Conservation (phyloP, 352 stramenopile species). For the Pythium phragmitis region DNA sequence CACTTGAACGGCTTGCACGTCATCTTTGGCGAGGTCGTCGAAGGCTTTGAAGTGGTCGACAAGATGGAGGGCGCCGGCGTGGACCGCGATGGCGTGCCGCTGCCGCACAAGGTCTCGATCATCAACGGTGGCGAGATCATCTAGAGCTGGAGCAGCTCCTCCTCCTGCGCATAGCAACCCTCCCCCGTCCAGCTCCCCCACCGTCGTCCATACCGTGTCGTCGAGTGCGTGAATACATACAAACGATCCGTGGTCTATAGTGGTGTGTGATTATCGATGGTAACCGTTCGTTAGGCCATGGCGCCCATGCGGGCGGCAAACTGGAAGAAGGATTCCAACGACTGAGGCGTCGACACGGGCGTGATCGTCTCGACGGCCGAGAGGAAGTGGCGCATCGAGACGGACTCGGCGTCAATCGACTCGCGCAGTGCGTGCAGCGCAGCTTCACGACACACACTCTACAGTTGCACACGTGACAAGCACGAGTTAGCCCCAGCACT, state of each 20-base stretch:
- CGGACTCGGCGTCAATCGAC: conserved; percentile 48
- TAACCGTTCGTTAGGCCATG: conserved; percentile 29
- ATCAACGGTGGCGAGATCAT: conserved; percentile 72
- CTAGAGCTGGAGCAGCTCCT: conserved; percentile 6
- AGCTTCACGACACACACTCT: conserved; percentile 88
- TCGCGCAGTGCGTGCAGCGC: conserved; percentile 72
- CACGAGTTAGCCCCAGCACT: background rate
- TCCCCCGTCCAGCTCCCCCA: too few relatives aligned
- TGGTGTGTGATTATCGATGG: background rate
- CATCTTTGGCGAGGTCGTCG: conserved; percentile 84
- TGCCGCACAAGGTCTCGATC: conserved; percentile 78
- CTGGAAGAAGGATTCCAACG: conserved; percentile 52
- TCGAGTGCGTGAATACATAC: conserved; percentile 10
- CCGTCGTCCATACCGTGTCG: background rate
- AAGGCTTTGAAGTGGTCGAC: conserved; percentile 81
- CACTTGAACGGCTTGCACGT: conserved; percentile 85
- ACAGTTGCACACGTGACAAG: background rate
- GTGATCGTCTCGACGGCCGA: conserved; percentile 44
- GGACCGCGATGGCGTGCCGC: conserved; percentile 51
- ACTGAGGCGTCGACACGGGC: conserved; percentile 55
- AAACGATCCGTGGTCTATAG: too few relatives aligned
- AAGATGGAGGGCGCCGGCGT: conserved; percentile 77
- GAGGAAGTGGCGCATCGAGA: conserved; percentile 65
- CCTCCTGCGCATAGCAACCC: too few relatives aligned
- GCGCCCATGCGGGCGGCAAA: conserved; percentile 68